Evolutionary conservation across 805 yeast genomes (phyloP), one percentile per base, ranked within the genome.

Genomic region (Blastobotrys muscicola): DNA sequence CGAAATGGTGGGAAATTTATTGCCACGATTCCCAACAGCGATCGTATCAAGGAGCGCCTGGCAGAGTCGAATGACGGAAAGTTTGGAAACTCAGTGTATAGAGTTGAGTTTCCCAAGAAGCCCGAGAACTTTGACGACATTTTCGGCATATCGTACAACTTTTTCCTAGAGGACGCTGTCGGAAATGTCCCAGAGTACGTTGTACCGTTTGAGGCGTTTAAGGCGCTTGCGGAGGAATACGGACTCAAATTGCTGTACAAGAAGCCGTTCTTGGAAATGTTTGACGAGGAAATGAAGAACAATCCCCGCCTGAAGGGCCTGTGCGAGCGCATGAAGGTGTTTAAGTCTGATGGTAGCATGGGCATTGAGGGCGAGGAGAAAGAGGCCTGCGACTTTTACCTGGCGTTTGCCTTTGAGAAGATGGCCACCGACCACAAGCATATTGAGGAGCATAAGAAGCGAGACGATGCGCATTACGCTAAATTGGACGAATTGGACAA

Each of bases 111-210:
- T 54, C 85, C 80, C n/a, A 67, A 81, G 13, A 77, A 72, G 29
- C 86, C 87, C 0, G 90, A 94, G n/a, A 67, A 66, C 39, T 82
- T 77, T 52, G 87, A 90, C 2, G 76, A 74, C 39, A 85, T 85
- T 56, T 86, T 69, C 58, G 99, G 98, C 0, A 83, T 89, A 61
- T 71, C 76, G 54, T 92, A 92, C 61, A 76, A 75, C 43, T 92
- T 84, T 59, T 85, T 70, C 65, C 66, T 92, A 46, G 79, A 79
- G 50, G 98, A 92, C 65, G 98, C 99, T 0, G 90, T 92, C 39
- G 96, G 86, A 49, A 81, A 92, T 55, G 96, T 92, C 16, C 97
- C 97, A 0, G 99, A 92, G 58, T 92, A 83, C 56, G 94, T 92
- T 4, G 96, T 92, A 5, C 97, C 97, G 1, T 87, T 92, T 62